Base-by-base conservation (phyloP, 192 early-diverging fungal species). In the Thamnidium elegans region DNA sequence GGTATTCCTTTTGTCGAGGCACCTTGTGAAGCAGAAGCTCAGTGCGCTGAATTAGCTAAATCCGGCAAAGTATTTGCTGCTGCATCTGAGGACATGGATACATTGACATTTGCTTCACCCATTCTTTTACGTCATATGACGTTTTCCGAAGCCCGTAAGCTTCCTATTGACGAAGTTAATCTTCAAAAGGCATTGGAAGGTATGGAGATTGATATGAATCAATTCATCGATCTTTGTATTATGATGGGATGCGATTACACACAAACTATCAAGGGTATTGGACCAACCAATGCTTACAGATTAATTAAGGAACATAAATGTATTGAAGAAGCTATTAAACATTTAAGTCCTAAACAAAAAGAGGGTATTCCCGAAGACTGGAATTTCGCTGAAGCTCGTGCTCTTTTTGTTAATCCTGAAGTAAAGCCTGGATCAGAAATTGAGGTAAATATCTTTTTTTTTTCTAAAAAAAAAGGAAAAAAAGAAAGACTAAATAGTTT, bases 81-180 rank as follows among this genome's bases (percentile, higher is more conserved):
- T 15, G 95, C 92, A 17, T 95, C 94, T 10, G 95, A 99, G 68
- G 97, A 99, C 78, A 98, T 99, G 95, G 97, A 99, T 65, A 99
- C 97, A 0, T 78, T 99, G 51, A 91, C 94, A 13, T 99, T 99
- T 77, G 89, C 87, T 10, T 76, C 94, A 1, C 94, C 97, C 0
- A 83, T 96, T 39, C 74, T 99, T 11, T 64, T 99, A 43, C 87
- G 97, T 13, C 94, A 98, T 67, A 76, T 99, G 61, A 99, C 97
- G 0, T 92, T 91, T 69, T 91, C 89, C 59, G 95, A 97, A 44
- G 81, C 84, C 14, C 87, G 89, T 44, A 98, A 97, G 68, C 70
- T 90, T 83, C 94, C 93, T 5, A 96, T 99, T 65, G 84, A 84
- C 60, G 95, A 98, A 74, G 86, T 99, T 43, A 79, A 86, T 17